These are phyloP conservation scores for Aspergillus japonicus DNA, from an alignment of 2,329 filamentous ascomycete genomes.

Conservation along the genomic window DNA sequence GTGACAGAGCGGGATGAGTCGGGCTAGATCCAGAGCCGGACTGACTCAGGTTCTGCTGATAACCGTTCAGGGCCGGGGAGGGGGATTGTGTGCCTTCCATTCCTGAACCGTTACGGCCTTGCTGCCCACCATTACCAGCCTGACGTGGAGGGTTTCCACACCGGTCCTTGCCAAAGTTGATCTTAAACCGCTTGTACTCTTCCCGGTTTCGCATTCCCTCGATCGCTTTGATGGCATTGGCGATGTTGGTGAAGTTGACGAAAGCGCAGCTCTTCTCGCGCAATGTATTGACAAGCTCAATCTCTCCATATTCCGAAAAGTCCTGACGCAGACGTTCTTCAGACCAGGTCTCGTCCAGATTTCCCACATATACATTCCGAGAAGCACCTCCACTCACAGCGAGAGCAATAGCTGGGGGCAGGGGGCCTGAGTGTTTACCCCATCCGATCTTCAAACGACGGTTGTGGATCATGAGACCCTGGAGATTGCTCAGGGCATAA, in stretches of 20 bases:
- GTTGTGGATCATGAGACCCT: slow-evolving; percentile 99
- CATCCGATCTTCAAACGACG: slow-evolving; percentile 96
- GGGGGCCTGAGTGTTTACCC: slow-evolving; percentile 97
- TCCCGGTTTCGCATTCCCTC: slow-evolving; percentile 92
- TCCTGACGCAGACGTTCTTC: slow-evolving; percentile 94
- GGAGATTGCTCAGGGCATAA: slow-evolving; percentile 94
- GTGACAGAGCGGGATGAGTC: slow-evolving; percentile 54
- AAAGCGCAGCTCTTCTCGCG: slow-evolving; percentile 99
- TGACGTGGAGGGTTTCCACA: slow-evolving; percentile 96
- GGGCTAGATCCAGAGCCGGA: slow-evolving; percentile 60
- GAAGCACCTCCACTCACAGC: slow-evolving; percentile 96
- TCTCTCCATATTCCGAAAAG: slow-evolving; percentile 96
- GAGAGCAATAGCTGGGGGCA: slow-evolving; percentile 91
- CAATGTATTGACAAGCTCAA: slow-evolving; percentile 93
- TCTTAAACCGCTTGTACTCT: slow-evolving; percentile 98
- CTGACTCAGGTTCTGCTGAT: slow-evolving; percentile 55
- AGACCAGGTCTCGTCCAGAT: slow-evolving; percentile 94
- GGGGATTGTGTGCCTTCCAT: slow-evolving; percentile 56
- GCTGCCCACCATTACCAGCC: slow-evolving; percentile 63
- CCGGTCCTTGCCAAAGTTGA: slow-evolving; percentile 98
- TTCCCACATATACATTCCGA: slow-evolving; percentile 97
- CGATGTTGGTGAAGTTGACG: slow-evolving; percentile 99
- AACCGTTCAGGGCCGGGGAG: slow-evolving; percentile 56
- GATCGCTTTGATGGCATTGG: slow-evolving; percentile 98
- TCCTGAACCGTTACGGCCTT: slow-evolving; percentile 62